Base-by-base conservation (phyloP, 1,284 basidiomycete genomes). In the Porogramme epimiltina region DNA sequence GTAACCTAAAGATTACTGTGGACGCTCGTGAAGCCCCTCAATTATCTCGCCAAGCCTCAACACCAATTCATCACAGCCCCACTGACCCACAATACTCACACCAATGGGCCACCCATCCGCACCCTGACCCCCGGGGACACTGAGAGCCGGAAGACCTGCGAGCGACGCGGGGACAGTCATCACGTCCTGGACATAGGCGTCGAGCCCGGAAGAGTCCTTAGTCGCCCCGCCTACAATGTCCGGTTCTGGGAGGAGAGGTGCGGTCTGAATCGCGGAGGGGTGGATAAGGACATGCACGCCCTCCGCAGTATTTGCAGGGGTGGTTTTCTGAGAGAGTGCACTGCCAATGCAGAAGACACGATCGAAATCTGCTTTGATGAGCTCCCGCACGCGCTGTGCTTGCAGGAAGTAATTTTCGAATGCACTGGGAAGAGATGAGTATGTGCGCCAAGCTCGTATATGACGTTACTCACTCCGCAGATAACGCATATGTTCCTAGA, bases 381-480 rank as follows among this genome's bases (percentile, higher is more conserved):
- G 70, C 38, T 80, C 77, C 1, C 96, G 84, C 19, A 98, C 80
- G 18, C 85, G 79, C 55, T 95, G 89, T 0, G 97, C 95, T 72
- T 96, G 91, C 3, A 98, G 78, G 67, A 95, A 98, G 69, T 96
- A 98, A 66, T 97, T 98, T 72, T 98, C 91, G 67, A 95, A 97
- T 15, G 93, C 94, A 58, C 93, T 96, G 64, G 5, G n/a, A 2
- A 4, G 33, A 19, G 1, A 36, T 13, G 4, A 42, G 31, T 31
- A 34, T 24, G 34, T 52, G 42, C n/a, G n/a, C n/a, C n/a, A n/a
- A 52, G 39, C 20, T 48, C 9, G 20, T 0, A 23, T 15, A 33
- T 33, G 6, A 15, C 25, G 43, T 9, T 3, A 61, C 90, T 66
- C 63, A 95, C 94, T 93, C 93, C 16, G 95, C 93, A 0, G 90